Base-by-base conservation (phyloP, 106 monocot species). In the Ottelia alismoides region DNA sequence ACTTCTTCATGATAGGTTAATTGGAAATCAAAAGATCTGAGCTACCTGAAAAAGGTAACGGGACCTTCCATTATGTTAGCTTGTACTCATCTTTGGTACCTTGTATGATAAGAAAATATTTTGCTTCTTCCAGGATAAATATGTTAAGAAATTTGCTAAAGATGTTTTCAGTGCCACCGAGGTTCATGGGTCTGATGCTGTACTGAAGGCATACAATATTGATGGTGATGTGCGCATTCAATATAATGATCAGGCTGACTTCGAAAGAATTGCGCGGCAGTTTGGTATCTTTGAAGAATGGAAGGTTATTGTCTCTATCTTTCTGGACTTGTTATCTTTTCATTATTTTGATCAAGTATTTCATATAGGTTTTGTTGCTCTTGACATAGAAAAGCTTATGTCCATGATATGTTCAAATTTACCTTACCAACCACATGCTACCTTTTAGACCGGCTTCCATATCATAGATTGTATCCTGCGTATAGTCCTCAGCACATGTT, bases 271-370 rank as follows among this genome's bases (percentile, higher is more conserved):
- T 67, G 96, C 96, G 52, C 68, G 89, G 5, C 78, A 85, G 47
- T 96, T 96, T 75, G 96, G 96, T 67, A 82, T 96, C 56, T 96
- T 96, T 72, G 82, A 89, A 79, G 96, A 96, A 72, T 96, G 96
- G 96, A 96, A 96, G 96, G 96, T 65, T 62, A 75, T 49, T 45
- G 28, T 20, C 63, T 49, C n/a, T n/a, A n/a, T n/a, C n/a, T n/a
- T n/a, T n/a, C n/a, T n/a, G n/a, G n/a, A n/a, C n/a, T n/a, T n/a
- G n/a, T n/a, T n/a, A n/a, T n/a, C n/a, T n/a, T n/a, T n/a, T n/a
- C n/a, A n/a, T n/a, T n/a, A n/a, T n/a, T n/a, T n/a, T n/a, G n/a
- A n/a, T n/a, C n/a, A n/a, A n/a, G n/a, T n/a, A n/a, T n/a, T n/a
- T n/a, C n/a, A n/a, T n/a, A n/a, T n/a, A n/a, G n/a, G n/a, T n/a